Evolutionary conservation across 2,329 filamentous ascomycete genomes (phyloP).

Genomic region (Neopestalotiopsis sp.): DNA sequence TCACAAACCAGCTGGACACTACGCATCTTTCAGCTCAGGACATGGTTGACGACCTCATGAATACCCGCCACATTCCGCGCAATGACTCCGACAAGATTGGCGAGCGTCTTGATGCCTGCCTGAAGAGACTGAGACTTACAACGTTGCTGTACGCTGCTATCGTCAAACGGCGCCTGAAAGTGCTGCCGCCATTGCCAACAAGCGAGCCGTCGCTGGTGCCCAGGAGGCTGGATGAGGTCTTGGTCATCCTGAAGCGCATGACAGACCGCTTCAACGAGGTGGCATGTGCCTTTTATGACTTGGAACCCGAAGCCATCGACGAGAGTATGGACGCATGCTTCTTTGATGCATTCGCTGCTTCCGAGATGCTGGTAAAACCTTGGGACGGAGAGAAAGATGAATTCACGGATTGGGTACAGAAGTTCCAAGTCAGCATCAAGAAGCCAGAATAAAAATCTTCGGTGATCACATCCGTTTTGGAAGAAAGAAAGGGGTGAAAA

Average conservation of each 20-base stretch:
- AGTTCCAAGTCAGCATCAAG: slow-evolving; percentile 59
- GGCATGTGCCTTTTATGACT: slow-evolving; percentile 74
- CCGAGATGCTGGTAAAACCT: slow-evolving; percentile 59
- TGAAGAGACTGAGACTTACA: slow-evolving; percentile 71
- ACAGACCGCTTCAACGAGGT: slow-evolving; percentile 75
- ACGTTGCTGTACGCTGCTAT: slow-evolving; percentile 73
- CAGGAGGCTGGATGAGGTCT: slow-evolving; percentile 59
- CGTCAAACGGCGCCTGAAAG: slow-evolving; percentile 71
- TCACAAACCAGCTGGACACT: slow-evolving; percentile 37
- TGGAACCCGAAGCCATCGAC: slow-evolving; percentile 65
- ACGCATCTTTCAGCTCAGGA: slow-evolving; percentile 54
- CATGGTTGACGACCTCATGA: slow-evolving; percentile 73
- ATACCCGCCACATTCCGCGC: slow-evolving; percentile 64
- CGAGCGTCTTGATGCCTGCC: slow-evolving; percentile 66
- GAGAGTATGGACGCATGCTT: slow-evolving; percentile 64
- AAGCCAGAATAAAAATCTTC: slow-evolving; percentile 39
- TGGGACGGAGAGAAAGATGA: slow-evolving; percentile 75
- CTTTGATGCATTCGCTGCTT: slow-evolving; percentile 60
- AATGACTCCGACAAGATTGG: slow-evolving; percentile 69
- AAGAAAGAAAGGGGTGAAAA: no score
- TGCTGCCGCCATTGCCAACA: slow-evolving; percentile 52
- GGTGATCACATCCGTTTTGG: neutral
- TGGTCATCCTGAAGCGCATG: slow-evolving; percentile 62
- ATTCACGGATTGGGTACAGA: slow-evolving; percentile 77
- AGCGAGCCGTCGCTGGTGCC: slow-evolving; percentile 38